A percentile compares a stretch with the other conserved stretches of the same genome.
Conservation (phyloP, 176 grass and related monocot species). For the Dactylis glomerata region DNA sequence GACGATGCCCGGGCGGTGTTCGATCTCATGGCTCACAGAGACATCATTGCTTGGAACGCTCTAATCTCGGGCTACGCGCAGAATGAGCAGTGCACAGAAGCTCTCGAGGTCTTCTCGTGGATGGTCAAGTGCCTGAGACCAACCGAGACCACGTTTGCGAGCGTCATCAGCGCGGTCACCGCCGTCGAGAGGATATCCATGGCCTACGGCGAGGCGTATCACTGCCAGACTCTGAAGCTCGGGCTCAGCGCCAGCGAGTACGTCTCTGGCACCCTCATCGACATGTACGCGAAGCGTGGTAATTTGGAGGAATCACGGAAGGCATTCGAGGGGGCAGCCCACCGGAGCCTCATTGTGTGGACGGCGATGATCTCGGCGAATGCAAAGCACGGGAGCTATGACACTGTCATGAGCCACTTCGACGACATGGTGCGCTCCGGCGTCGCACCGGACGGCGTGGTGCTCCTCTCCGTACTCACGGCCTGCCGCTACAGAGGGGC, state of each 20-base stretch:
- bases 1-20: constrained; percentile 58
- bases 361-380: constrained; percentile 75
- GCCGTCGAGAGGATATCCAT: constrained; percentile 49
- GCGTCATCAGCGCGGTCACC: constrained; percentile 65
- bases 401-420: constrained; percentile 56
- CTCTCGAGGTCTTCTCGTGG: constrained; percentile 52
- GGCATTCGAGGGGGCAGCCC: constrained; percentile 41
- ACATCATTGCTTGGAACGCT: constrained; percentile 82
- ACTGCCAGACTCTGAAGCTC: constrained; percentile 49
- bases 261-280: constrained; percentile 69
- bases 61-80: constrained; percentile 77
- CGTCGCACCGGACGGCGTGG: constrained; percentile 49
- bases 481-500: constrained; percentile 70
- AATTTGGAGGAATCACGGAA: constrained; percentile 55
- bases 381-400: constrained; percentile 63
- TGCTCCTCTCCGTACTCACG: constrained; percentile 70
- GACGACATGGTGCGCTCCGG: constrained; percentile 48
- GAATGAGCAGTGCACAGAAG: constrained; percentile 58
- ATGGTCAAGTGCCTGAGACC: constrained; percentile 53
- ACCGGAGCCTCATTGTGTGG: constrained; percentile 54
- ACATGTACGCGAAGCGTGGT: constrained; percentile 89
- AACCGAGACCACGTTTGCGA: constrained; percentile 72
- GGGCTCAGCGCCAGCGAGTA: constrained; percentile 50
- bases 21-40: constrained; percentile 27
- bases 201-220: constrained; percentile 65